phyloP scores from a whole-genome alignment of 306 rosid genomes.

The Ziziphus jujuba region DNA sequence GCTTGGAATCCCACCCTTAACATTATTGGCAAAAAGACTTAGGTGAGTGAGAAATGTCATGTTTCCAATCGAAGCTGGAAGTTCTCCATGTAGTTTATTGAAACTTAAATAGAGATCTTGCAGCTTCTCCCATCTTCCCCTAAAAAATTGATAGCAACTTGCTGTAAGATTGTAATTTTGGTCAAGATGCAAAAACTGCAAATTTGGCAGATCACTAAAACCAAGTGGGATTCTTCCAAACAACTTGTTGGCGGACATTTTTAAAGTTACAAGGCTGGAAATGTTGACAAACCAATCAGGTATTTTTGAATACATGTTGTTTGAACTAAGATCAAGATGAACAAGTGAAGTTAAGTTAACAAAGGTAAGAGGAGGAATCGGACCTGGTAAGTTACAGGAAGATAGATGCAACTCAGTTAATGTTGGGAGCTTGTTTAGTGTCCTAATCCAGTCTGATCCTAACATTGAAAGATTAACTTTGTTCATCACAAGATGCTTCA shows the following conservation, averaged over 20 bases:
- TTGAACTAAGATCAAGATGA: too few relatives aligned
- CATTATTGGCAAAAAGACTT: too few relatives aligned
- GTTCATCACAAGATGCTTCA: slow-evolving; percentile 40
- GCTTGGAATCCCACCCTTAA: slow-evolving; percentile 1
- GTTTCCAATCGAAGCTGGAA: too few relatives aligned
- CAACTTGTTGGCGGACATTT: neutral
- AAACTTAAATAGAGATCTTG: slow-evolving; percentile 13
- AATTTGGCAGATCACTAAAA: slow-evolving; percentile 24
- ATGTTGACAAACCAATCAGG: slow-evolving; percentile 42
- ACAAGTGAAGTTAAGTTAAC: too few relatives aligned
- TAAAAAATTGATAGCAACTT: slow-evolving; percentile 36
- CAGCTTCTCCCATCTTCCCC: slow-evolving; percentile 30
- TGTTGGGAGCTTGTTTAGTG: slow-evolving; percentile 24
- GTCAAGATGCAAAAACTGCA: slow-evolving; percentile 14
- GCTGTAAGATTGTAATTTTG: slow-evolving; percentile 22
- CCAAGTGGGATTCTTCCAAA: slow-evolving; percentile 45
- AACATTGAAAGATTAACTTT: slow-evolving; percentile 36
- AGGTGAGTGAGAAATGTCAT: too few relatives aligned
- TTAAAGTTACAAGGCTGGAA: slow-evolving; percentile 22
- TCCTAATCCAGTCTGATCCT: slow-evolving; percentile 29
- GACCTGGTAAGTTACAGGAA: slow-evolving; percentile 13
- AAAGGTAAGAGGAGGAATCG: slow-evolving; percentile 13
- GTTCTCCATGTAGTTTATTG: slow-evolving; percentile 27
- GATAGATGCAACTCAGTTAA: slow-evolving; percentile 40
- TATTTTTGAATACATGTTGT: neutral